Evolutionary conservation across 164 flowering plant species (phyloP), one percentile per base, ranked within the genome.

Genomic region (Vitis riparia): DNA sequence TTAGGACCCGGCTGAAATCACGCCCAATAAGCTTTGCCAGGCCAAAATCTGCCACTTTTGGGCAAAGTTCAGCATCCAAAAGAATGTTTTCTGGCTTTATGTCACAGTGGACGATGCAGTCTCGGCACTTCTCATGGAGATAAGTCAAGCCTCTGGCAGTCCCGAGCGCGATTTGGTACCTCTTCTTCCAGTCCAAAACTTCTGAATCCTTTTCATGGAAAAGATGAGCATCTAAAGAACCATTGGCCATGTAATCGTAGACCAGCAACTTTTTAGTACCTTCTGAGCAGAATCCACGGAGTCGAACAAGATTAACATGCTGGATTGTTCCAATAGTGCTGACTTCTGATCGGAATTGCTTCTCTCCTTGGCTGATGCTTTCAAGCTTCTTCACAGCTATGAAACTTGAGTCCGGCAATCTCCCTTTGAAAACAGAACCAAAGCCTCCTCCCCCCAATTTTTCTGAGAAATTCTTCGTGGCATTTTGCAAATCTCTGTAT

Each of bases 391-490:
- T 87, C 69, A 86, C 87, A 13, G 89, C 91, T 56, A 86, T 67
- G 48, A 70, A 75, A 68, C 79, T 63, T 12, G 86, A 80, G 71
- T 87, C 84, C 1, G 82, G 72, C 70, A 87, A 58, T 3, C 62
- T 62, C 51, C 89, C 89, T 63, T 84, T 87, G 75, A 84, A 87
- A 16, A 87, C 91, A 32, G 91, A 85, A 66, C 91, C 89, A 65
- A 85, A 85, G 13, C 86, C 83, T 59, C 91, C 91, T 62, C 81
- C 83, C 7, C 89, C 88, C 62, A 87, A 65, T 67, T 78, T 85
- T 32, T 85, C 82, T 0, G 86, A 82, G 69, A 85, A 87, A 53
- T 82, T 82, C 79, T 76, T 82, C 0, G 91, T 85, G 3, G 79
- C 86, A 63, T 14, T 76, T 59, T 77, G 84, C 52, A 87, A 67